Base-by-base conservation (phyloP, 2,329 filamentous ascomycete genomes). In the Fusarium scirpi region DNA sequence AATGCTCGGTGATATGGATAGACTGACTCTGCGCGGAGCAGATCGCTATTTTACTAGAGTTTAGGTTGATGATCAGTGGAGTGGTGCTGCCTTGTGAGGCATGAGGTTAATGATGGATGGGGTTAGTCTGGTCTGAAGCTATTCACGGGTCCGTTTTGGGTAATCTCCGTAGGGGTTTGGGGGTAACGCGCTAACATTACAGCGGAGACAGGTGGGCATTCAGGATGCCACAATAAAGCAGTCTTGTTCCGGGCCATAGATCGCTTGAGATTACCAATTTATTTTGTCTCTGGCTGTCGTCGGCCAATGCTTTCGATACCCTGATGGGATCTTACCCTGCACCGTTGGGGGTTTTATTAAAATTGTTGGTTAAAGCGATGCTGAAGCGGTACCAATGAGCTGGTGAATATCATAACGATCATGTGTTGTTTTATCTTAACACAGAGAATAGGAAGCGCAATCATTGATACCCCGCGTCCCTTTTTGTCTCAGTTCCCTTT, bases 31-130 rank as follows among this genome's bases (percentile, higher is more conserved):
- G 10, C 6, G 6, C 2, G 43, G 11, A 22, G 20, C n/a, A 13
- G 44, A 65, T 65, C 38, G 6, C 15, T 6, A 27, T 64, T 58
- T 32, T 8, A 4, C 29, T 41, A 27, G 34, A 38, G 18, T 38
- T 38, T 38, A 38, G 25, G 32, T 7, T n/a, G 59, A 29, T 48
- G 58, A 58, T 65, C 51, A 65, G 62, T 65, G 60, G 62, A 40
- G 44, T 20, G 34, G 13, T 29, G 25, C 41, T 48, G 43, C 43
- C 34, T 55, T 40, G 56, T 22, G 22, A 46, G 22, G 30, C 25
- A 58, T 29, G 34, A 24, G 24, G 24, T 56, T 30, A 45, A 24
- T 24, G 6, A n/a, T 56, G 30, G 18, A 20, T 40, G 9, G 9
- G 49, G 20, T 51, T 64, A 64, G 62, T 18, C 29, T 32, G 1